Evolutionary conservation across 441 rosid species (phyloP).

Genomic region (Cnidoscolus chayamansa): DNA sequence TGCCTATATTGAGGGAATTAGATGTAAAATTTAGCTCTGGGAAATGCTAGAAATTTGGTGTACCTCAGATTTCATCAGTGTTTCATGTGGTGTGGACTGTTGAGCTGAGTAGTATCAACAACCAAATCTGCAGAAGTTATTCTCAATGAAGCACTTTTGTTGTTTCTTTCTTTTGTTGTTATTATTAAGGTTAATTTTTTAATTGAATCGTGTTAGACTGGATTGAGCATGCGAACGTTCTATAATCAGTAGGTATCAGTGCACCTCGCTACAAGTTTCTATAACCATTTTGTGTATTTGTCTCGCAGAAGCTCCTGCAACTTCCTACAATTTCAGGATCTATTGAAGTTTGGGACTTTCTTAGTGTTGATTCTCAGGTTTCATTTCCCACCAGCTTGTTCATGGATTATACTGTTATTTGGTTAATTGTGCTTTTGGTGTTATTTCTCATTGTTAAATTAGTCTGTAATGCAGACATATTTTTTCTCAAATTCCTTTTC

Average conservation of each 20-base stretch:
- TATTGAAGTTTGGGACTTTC: slow-evolving; percentile 98
- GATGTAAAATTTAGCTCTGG: slow-evolving; percentile 8
- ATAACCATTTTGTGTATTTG: slow-evolving; percentile 15
- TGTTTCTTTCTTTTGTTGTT: not conserved
- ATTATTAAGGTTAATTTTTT: not conserved
- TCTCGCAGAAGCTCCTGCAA: slow-evolving; percentile 39
- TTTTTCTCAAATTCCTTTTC: slow-evolving; percentile 90
- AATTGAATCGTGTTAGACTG: not conserved
- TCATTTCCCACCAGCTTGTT: slow-evolving; percentile 21
- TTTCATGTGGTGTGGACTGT: not conserved
- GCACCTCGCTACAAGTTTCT: not conserved
- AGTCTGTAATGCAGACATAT: slow-evolving; percentile 77
- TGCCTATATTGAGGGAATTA: slow-evolving; percentile 10
- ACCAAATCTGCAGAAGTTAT: not conserved
- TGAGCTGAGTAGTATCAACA: not conserved
- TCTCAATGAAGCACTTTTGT: not conserved
- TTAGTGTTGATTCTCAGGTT: slow-evolving; percentile 99
- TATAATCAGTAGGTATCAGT: not conserved
- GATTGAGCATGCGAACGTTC: not conserved
- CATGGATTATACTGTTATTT: not conserved
- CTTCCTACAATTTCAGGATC: slow-evolving; percentile 92
- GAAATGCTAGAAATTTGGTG: slow-evolving; percentile 4
- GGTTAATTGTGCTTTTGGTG: slow-evolving; percentile 10
- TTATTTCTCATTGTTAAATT: slow-evolving; percentile 27
- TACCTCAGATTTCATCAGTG: not conserved